Conservation (phyloP, 2,329 filamentous ascomycete species). For the Berkeleyomyces rouxiae region DNA sequence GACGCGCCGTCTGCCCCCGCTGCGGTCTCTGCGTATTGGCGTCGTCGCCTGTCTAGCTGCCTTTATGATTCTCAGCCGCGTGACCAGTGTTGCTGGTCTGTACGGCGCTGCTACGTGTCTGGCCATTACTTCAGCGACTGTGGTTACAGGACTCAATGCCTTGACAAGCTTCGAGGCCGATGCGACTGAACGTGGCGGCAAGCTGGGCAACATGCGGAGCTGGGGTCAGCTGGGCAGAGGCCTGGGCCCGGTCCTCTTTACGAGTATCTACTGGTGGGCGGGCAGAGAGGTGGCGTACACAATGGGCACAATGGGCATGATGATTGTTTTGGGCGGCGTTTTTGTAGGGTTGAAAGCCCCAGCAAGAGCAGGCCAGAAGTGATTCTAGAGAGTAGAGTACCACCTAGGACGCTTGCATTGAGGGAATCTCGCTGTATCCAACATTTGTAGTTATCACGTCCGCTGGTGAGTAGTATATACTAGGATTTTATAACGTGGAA, state of each 20-base stretch:
- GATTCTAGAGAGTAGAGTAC: background rate
- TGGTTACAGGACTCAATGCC: conserved; percentile 85
- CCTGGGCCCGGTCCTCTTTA: conserved; percentile 77
- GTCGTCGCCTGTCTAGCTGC: conserved; percentile 61
- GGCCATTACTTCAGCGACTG: conserved; percentile 81
- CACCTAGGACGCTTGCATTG: too few species aligned
- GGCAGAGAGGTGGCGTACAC: conserved; percentile 73
- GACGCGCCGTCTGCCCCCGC: conserved; percentile 66
- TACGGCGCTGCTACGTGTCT: conserved; percentile 72
- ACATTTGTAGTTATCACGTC: background rate
- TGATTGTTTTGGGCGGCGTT: conserved; percentile 52
- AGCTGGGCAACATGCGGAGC: conserved; percentile 65
- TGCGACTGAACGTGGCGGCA: conserved; percentile 65
- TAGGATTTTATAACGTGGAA: too few species aligned
- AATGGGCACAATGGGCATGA: conserved; percentile 65
- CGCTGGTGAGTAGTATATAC: too few species aligned
- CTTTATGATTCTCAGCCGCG: conserved; percentile 61
- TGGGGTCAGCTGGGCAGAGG: conserved; percentile 80
- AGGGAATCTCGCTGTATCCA: background rate
- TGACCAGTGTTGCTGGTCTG: conserved; percentile 50
- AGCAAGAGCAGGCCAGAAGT: conserved; percentile 1
- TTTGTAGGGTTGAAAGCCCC: conserved; percentile 58
- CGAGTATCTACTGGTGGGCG: conserved; percentile 96
- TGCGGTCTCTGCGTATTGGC: conserved; percentile 64
- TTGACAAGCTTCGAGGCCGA: conserved; percentile 78